Evolutionary conservation across 352 stramenopile genomes (phyloP).

Genomic region (Phytophthora meadii): DNA sequence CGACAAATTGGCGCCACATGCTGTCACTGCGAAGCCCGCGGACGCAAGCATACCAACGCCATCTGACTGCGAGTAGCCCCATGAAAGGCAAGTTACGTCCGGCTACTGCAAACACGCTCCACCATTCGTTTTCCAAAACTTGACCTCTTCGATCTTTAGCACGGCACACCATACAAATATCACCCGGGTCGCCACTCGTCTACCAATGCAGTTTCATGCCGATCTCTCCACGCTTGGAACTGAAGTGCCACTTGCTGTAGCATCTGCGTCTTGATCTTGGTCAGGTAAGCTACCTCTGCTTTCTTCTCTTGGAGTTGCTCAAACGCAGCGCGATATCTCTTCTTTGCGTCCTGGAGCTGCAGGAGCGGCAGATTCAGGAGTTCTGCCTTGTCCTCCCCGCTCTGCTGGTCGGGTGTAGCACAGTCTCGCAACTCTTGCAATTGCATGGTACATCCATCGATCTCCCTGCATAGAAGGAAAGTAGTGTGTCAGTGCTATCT

Average conservation of each 20-base stretch:
- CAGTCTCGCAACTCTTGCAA: constrained; percentile 42
- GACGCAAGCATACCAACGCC: neutral
- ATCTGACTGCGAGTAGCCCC: constrained; percentile 4
- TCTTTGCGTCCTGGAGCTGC: constrained; percentile 71
- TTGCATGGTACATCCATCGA: constrained; percentile 50
- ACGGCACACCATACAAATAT: neutral
- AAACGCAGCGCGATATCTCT: constrained; percentile 53
- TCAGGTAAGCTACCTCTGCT: constrained; percentile 58
- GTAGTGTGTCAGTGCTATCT: constrained; percentile 13
- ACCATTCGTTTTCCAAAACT: neutral
- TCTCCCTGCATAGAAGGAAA: constrained; percentile 41
- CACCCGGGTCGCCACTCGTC: constrained; percentile 14
- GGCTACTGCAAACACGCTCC: constrained; percentile 12
- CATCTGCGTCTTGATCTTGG: constrained; percentile 73
- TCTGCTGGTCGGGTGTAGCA: constrained; percentile 1
- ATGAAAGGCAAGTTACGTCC: constrained; percentile 6
- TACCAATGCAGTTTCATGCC: constrained; percentile 13
- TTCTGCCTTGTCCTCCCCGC: constrained; percentile 8
- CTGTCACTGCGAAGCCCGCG: neutral
- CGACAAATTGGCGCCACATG: too few relatives aligned
- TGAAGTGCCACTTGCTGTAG: constrained; percentile 57
- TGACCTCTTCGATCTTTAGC: constrained; percentile 2
- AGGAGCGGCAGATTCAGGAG: constrained; percentile 33
- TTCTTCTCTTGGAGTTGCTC: constrained; percentile 63
- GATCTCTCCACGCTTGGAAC: constrained; percentile 60